Conservation (phyloP, 345 rosid species). For the Fremontodendron californicum region DNA sequence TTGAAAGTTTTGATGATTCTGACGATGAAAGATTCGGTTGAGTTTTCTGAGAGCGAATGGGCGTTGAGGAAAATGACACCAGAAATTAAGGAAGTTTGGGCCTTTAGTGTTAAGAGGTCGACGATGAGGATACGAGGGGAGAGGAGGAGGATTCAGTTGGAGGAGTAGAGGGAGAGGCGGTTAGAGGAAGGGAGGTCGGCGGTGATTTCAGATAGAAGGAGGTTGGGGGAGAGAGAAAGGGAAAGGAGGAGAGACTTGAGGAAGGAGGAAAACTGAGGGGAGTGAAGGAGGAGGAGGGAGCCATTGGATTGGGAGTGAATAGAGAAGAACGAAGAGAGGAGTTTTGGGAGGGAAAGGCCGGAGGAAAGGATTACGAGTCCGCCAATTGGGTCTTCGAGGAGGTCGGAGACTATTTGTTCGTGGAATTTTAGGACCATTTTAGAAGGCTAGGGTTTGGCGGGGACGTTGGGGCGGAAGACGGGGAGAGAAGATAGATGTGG, state of each 20-base stretch:
- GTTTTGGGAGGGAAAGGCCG: conserved; percentile 67
- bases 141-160: conserved; percentile 61
- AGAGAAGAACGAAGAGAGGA: conserved; percentile 62
- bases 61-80: conserved; percentile 61
- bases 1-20: conserved; percentile 61
- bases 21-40: conserved; percentile 89
- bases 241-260: conserved; percentile 61
- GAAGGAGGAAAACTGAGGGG: conserved; percentile 47
- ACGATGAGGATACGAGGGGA: conserved; percentile 92
- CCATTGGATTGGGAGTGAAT: conserved; percentile 70
- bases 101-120: conserved; percentile 57
- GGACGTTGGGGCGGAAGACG: neutral
- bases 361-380: conserved; percentile 75
- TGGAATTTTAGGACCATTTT: conserved; percentile 74
- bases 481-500: no score
- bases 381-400: conserved; percentile 64
- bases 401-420: conserved; percentile 66
- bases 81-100: conserved; percentile 60
- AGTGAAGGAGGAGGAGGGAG: conserved; percentile 61
- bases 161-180: conserved; percentile 79
- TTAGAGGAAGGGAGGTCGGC: conserved; percentile 71
- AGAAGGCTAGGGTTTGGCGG: conserved; percentile 20
- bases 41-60: conserved; percentile 71
- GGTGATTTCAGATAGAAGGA: conserved; percentile 57
- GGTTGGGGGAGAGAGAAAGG: conserved; percentile 28